These are phyloP conservation scores for Lachancea sp. DNA, from an alignment of 805 yeast species.

Conservation along the genomic window DNA sequence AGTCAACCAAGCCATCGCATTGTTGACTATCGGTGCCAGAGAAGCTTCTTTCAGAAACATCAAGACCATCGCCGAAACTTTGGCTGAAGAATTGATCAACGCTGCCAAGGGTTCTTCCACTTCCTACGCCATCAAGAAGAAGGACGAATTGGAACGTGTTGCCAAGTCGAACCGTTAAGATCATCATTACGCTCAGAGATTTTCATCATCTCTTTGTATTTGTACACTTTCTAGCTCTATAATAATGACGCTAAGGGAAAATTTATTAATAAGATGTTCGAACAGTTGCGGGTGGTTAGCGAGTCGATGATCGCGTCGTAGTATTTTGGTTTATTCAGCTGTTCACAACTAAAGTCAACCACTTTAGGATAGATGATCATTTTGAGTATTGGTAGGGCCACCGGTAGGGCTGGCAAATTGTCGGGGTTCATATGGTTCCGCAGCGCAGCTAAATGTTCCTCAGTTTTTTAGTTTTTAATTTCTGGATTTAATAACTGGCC, in stretches of 20 bases:
- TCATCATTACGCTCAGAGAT: constrained; percentile 9
- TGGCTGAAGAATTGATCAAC: constrained; percentile 99
- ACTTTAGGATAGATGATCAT: too few relatives aligned
- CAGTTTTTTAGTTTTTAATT: too few relatives aligned
- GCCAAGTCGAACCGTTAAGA: constrained; percentile 99
- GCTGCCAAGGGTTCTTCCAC: constrained; percentile 99
- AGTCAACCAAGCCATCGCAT: constrained; percentile 98
- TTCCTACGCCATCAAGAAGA: constrained; percentile 99
- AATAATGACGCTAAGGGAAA: constrained; percentile 9
- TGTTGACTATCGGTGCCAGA: constrained; percentile 98
- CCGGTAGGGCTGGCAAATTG: too few relatives aligned
- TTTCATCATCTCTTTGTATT: constrained; percentile 14
- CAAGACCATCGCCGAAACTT: constrained; percentile 99
- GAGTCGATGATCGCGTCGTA: not conserved
- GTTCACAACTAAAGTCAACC: not conserved
- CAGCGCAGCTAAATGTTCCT: too few relatives aligned
- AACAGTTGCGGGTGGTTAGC: not conserved
- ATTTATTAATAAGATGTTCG: constrained; percentile 1
- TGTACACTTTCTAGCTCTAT: constrained; percentile 21
- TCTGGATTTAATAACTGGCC: too few relatives aligned
- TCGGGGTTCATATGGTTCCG: too few relatives aligned
- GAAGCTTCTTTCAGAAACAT: constrained; percentile 99
- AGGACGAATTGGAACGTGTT: constrained; percentile 99
- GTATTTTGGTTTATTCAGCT: not conserved
- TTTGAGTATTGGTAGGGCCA: too few relatives aligned